Percentiles rank a stretch among this genome's conserved stretches.
phyloP scores from a whole-genome alignment of 2,329 filamentous ascomycete genomes.

The Ophiocordyceps sinensis region DNA sequence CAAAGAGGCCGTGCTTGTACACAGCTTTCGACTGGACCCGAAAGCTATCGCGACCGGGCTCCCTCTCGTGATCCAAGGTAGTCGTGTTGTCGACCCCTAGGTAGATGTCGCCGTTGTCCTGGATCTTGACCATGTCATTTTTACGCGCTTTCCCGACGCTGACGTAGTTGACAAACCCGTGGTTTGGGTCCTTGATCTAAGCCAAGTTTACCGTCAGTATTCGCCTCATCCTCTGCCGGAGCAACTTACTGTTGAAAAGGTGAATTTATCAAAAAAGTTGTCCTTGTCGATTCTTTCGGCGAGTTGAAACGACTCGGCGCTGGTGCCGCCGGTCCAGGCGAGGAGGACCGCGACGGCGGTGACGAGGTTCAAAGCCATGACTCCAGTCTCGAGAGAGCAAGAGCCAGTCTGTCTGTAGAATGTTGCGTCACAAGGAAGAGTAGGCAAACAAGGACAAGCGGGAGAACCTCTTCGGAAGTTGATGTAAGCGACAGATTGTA shows the following conservation, averaged over 20 bases:
- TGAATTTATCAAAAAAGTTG: slow-evolving; percentile 31
- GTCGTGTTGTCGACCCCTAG: slow-evolving; percentile 19
- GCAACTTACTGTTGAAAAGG: slow-evolving; percentile 12
- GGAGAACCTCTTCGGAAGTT: too few relatives aligned
- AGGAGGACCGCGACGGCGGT: too few relatives aligned
- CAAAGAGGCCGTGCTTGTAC: slow-evolving; percentile 51
- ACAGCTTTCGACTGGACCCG: slow-evolving; percentile 46
- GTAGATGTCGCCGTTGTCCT: slow-evolving; percentile 15
- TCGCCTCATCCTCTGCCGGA: not conserved
- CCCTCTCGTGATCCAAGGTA: slow-evolving; percentile 3
- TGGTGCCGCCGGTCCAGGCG: not conserved
- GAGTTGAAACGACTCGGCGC: not conserved
- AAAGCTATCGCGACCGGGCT: slow-evolving; percentile 35
- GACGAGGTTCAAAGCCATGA: too few relatives aligned
- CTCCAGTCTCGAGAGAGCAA: too few relatives aligned
- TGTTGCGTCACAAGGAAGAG: too few relatives aligned
- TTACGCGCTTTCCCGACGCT: too few relatives aligned
- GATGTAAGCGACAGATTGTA: too few relatives aligned
- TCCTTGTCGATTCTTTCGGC: slow-evolving; percentile 14
- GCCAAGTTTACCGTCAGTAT: too few relatives aligned
- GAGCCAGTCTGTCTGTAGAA: too few relatives aligned
- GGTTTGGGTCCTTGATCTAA: slow-evolving; percentile 9
- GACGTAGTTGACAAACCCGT: slow-evolving; percentile 36
- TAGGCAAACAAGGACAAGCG: too few relatives aligned
- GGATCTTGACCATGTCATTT: too few relatives aligned